Evolutionary conservation across 225 moss, liverwort and hornwort genomes (phyloP), one percentile per base, ranked within the genome.

Genomic region (Polytrichum commune): DNA sequence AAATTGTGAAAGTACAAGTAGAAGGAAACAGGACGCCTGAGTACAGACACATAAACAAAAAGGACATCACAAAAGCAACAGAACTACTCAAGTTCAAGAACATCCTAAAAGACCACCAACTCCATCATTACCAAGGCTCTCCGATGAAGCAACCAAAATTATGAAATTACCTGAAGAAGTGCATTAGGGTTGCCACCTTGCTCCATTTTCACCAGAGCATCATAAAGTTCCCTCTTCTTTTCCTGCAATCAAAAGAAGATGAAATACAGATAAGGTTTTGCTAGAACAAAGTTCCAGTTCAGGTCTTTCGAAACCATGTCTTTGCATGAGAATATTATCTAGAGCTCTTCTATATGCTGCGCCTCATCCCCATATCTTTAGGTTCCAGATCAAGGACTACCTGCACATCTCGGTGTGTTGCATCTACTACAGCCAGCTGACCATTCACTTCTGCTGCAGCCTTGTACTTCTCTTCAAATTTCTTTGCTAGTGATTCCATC

Each of bases 381-480:
- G 46, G 46, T 46, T 46, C 16, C 46, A 46, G 46, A 46, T 46
- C 46, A 46, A 46, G 68, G 72, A 67, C 62, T 77, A 96, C 95
- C 93, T 92, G 90, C 72, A 90, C 85, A 70, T 98, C 98, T 70
- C 90, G 93, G 70, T 91, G 82, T 53, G 81, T 90, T 71, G 89
- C 88, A 75, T 93, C 91, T 76, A 95, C 98, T 22, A 89, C 69
- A 76, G 80, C 85, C 80, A 98, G 78, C 77, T 93, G 91, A 24
- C 90, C 84, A 82, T 86, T 95, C 54, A 88, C 89, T 84, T 95
- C 95, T 72, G 93, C 91, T 68, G 91, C 90, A 73, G 87, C 81
- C 82, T 98, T 98, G 81, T 95, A 98, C 72, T 95, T 95, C 80
- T 93, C 95, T 78, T 98, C 98, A 29, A 93, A 98, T 74, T 91